Conservation (phyloP, 2,329 filamentous ascomycete species). For the Ciborinia camelliae region DNA sequence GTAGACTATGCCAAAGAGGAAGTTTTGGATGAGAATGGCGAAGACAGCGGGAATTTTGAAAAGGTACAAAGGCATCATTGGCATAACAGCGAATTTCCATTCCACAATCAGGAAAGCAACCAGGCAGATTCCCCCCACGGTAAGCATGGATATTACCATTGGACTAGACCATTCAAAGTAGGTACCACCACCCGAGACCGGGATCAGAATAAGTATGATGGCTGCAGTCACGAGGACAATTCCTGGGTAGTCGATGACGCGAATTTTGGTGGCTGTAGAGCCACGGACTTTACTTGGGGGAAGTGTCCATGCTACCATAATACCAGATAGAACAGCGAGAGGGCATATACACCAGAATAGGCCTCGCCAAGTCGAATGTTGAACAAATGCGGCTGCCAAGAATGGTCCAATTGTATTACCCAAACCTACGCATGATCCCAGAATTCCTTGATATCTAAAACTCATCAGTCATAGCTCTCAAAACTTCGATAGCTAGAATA, state of each 20-base stretch:
- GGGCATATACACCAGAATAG: slow-evolving; percentile 53
- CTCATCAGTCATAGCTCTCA: slow-evolving; percentile 15
- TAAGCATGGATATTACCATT: slow-evolving; percentile 58
- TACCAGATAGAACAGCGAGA: slow-evolving; percentile 46
- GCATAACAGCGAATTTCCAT: slow-evolving; percentile 52
- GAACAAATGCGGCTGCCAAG: slow-evolving; percentile 42
- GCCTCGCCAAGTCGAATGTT: slow-evolving; percentile 42
- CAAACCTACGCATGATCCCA: slow-evolving; percentile 42
- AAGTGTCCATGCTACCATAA: slow-evolving; percentile 47
- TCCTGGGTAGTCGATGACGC: slow-evolving; percentile 58
- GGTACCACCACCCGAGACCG: slow-evolving; percentile 57
- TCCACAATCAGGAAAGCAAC: slow-evolving; percentile 52
- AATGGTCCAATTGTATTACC: slow-evolving; percentile 46
- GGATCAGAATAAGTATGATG: slow-evolving; percentile 59
- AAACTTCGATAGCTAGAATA: not conserved
- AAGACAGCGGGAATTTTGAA: slow-evolving; percentile 53
- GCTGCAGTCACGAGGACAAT: slow-evolving; percentile 52
- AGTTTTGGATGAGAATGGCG: slow-evolving; percentile 55
- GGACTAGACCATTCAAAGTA: slow-evolving; percentile 55
- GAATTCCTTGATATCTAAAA: slow-evolving; percentile 42
- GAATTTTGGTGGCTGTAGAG: slow-evolving; percentile 46
- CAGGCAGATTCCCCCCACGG: slow-evolving; percentile 46
- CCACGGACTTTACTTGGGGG: slow-evolving; percentile 51
- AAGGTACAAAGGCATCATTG: slow-evolving; percentile 56
- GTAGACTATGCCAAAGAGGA: slow-evolving; percentile 58